Evolutionary conservation across 371 early-diverging fungal species (phyloP), one percentile per base, ranked within the genome.

Genomic region (Mortierella sp.): DNA sequence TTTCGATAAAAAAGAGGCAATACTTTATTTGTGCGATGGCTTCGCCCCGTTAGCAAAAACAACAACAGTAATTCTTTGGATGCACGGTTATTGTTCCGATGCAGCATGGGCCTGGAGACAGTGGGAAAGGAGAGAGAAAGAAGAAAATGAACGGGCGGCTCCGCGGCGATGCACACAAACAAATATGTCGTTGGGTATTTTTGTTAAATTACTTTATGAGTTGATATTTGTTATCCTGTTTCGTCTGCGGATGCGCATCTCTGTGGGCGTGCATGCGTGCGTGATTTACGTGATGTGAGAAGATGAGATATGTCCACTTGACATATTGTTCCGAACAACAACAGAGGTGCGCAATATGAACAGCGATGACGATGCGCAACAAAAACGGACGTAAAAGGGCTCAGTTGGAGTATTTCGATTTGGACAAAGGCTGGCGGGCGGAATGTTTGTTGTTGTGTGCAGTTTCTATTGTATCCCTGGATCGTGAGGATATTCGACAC

Each of bases 31-130:
- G 22, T n/a, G 8, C 48, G 37, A 34, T 29, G 16, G 34, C 58
- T 58, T 58, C 58, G 37, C 58, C 58, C 34, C 34, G 58, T 58
- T 58, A 58, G 58, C 31, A 34, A 58, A n/a, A 55, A 58, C 7
- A 4, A 58, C 22, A 34, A 22, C 19, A 34, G 14, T 19, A 58
- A 31, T 26, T 58, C 58, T 58, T 58, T 34, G 58, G 34, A 58
- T 58, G 58, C 58, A 58, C 58, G 58, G 34, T 58, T 58, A 34
- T 19, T 34, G 58, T 70, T 39, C 39, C 58, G 50, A 68, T 52
- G 43, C 39, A 64, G 64, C 39, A 39, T 40, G 64, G 24, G 47
- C 19, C 43, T 14, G 43, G 26, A 55, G 26, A 31, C 13, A 24
- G 10, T 24, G 34, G 58, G 7, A 14, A 55, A 6, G 26, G 58